Evolutionary conservation across 208 protist genomes (phyloP), one percentile per base, ranked within the genome.

Genomic region (Leishmania tropica): DNA sequence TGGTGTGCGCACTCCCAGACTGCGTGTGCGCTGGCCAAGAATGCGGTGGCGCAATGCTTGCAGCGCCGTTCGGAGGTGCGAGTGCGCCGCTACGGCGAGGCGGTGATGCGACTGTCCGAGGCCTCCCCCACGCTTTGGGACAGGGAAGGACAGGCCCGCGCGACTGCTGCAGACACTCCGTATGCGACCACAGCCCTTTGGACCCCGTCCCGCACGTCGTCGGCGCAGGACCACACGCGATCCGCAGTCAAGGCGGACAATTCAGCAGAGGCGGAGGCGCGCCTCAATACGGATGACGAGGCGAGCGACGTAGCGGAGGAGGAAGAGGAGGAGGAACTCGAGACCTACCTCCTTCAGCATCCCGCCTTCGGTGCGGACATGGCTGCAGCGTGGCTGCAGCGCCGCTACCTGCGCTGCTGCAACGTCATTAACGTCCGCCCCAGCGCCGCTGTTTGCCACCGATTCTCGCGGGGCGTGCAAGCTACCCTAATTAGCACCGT

Each of bases 351-450:
- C n/a, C 31, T 70, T 13, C 53, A 60, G 62, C 77, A 81, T 56
- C 17, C 35, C 3, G 54, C 56, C n/a, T 64, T 79, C n/a, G 58
- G 35, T 24, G 68, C 1, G 3, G 82, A 81, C 47, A 47, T 31
- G 53, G 84, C 74, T 11, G 28, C 56, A 40, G 64, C 28, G 64
- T 81, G 79, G 84, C 65, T 87, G 74, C 76, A 62, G 71, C 84
- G 76, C 35, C 80, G 82, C 68, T 90, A 88, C 72, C n/a, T 75
- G 62, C 72, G 81, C 58, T 90, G 87, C 75, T 86, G 84, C 68
- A 67, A 80, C 3, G n/a, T 87, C 56, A 73, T 88, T 35, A 48
- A 75, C 19, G 48, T 78, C 54, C 70, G 28, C 28, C 37, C 83
- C 8, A 77, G 67, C 53, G 51, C 62, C 3, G 58, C 60, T 4